These are phyloP conservation scores for Blastocystis sp. DNA, from an alignment of 352 stramenopile genomes.

Conservation along the genomic window DNA sequence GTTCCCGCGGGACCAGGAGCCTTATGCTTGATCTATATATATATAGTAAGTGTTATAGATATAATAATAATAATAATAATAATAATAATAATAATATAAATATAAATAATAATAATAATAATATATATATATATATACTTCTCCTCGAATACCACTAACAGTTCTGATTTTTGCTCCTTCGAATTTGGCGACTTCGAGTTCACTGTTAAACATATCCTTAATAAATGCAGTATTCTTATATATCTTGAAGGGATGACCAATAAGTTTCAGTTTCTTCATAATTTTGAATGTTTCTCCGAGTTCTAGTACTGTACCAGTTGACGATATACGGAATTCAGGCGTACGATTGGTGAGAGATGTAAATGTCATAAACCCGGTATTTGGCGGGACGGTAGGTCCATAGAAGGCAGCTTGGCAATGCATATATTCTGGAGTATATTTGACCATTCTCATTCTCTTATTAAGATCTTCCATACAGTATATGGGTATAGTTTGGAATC, in stretches of 20 bases:
- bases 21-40: constrained; percentile 34
- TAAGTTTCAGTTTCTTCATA: constrained; percentile 99
- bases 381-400: constrained; percentile 73
- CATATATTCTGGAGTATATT: constrained; percentile 99
- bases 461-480: constrained; percentile 92
- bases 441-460: constrained; percentile 77
- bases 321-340: constrained; percentile 79
- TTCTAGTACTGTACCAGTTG: constrained; percentile 84
- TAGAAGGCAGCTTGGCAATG: constrained; percentile 94
- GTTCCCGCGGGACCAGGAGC: constrained; percentile 55
- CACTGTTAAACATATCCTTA: constrained; percentile 78
- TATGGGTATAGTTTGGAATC: constrained; percentile 91
- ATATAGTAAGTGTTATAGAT: too few relatives aligned
- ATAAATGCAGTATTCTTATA: constrained; percentile 98
- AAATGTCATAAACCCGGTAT: constrained; percentile 87
- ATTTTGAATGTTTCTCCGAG: constrained; percentile 86
- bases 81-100: constrained; percentile 7
- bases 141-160: constrained; percentile 87
- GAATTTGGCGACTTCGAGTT: constrained; percentile 83
- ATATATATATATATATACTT: too few relatives aligned
- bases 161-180: constrained; percentile 85
- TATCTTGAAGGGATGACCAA: constrained; percentile 85
- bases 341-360: constrained; percentile 71
- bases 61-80: too few relatives aligned
- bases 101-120: constrained; percentile 43